Evolutionary conservation across 257 asterid genomes (phyloP).

Genomic region (Apocynum venetum): DNA sequence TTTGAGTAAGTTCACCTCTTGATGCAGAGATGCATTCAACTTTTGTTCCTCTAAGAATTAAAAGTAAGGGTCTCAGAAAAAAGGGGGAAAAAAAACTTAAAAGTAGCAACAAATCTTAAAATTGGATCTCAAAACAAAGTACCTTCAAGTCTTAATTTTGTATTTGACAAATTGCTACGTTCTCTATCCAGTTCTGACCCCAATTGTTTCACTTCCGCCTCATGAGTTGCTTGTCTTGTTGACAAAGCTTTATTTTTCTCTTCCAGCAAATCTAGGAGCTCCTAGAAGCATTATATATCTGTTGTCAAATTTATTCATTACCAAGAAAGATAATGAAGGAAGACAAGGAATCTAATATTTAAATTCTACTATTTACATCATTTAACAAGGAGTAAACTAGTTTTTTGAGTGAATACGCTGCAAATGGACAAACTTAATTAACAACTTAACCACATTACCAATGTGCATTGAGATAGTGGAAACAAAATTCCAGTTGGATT

Average conservation of each 20-base stretch:
- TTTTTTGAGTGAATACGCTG: not conserved
- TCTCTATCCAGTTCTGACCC: constrained; percentile 60
- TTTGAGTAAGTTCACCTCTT: constrained; percentile 66
- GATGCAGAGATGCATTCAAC: constrained; percentile 56
- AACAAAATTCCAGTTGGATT: not conserved
- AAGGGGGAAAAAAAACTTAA: not conserved
- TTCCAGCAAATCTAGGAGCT: constrained; percentile 61
- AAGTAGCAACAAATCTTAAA: not conserved
- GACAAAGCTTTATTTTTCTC: constrained; percentile 58
- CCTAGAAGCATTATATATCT: constrained; percentile 64
- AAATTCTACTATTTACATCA: not conserved
- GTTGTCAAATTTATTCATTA: constrained; percentile 34
- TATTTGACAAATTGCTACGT: constrained; percentile 47
- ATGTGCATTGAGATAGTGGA: not conserved
- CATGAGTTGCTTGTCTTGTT: constrained; percentile 59
- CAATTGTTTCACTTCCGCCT: constrained; percentile 59
- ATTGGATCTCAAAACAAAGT: constrained; percentile 10
- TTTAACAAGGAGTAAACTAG: not conserved
- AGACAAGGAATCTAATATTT: not conserved
- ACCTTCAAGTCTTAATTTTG: constrained; percentile 70
- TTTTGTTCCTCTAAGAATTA: constrained; percentile 77
- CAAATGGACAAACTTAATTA: not conserved
- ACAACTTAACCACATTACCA: not conserved
- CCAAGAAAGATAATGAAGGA: constrained; percentile 5
- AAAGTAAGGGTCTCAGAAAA: constrained; percentile 22